Base-by-base conservation (phyloP, 192 early-diverging fungal species). In the Coemansia sp. region DNA sequence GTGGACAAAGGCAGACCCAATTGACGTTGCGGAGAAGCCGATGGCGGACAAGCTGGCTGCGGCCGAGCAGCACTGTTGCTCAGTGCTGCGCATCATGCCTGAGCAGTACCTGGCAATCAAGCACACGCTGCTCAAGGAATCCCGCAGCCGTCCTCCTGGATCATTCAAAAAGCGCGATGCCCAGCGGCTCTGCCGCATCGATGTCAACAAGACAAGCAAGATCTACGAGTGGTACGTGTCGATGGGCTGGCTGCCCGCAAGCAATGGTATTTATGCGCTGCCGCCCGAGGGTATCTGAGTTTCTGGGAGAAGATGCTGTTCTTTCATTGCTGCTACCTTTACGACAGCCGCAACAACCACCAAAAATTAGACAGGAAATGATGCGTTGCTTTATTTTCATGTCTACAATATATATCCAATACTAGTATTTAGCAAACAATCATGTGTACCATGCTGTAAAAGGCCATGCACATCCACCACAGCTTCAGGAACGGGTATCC, bases 151-250 rank as follows among this genome's bases (percentile, higher is more conserved):
- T 8, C 66, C 40, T 6, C 63, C 73, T 11, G 80, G 80, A 16
- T 26, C 68, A 12, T 96, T 96, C 73, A 89, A 90, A 63, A 98
- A 98, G 75, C 88, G 91, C 54, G 94, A 95, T 74, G 96, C 96
- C 7, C 93, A 98, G 84, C 88, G 89, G 56, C 83, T 94, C 67
- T 94, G 90, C 63, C 86, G 92, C 41, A 91, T 98, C 21, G 96
- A 98, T 71, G 96, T 98, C 67, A 98, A 98, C 85, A 98, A 98
- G 76, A 89, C 90, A 41, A 90, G 88, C 71, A 88, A 91, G 67
- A 84, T 97, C 16, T 95, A 91, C 83, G 93, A 94, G 71, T 92
- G 92, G 86, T 98, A 92, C 83, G 90, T 88, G 19, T 78, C 84
- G 51, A 77, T 95, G 49, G 94, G 93, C 61, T 98, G 95, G 95